These are phyloP conservation scores for Seiridium unicorne DNA, from an alignment of 2,329 filamentous ascomycete genomes.

Conservation along the genomic window DNA sequence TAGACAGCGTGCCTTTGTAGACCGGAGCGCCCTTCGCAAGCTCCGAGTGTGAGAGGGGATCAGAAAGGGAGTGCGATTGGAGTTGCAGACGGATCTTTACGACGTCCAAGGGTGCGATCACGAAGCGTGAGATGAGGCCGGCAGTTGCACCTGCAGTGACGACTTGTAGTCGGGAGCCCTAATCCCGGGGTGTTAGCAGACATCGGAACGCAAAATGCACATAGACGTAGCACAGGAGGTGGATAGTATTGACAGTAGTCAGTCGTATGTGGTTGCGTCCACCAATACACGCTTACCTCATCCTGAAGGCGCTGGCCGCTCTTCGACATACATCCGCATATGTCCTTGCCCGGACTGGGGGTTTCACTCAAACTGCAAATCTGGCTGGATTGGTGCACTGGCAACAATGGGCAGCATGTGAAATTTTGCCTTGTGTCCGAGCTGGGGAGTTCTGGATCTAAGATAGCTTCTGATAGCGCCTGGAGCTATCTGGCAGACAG, in stretches of 20 bases:
- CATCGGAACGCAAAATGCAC: too few species aligned
- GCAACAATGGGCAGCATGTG: background rate
- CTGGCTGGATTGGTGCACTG: background rate
- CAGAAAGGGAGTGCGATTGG: conserved; percentile 80
- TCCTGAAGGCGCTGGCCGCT: conserved; percentile 51
- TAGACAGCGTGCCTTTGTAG: conserved; percentile 76
- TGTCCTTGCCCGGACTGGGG: conserved; percentile 23
- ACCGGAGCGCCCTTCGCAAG: conserved; percentile 43
- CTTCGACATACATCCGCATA: conserved; percentile 41
- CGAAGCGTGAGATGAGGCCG: conserved; percentile 88
- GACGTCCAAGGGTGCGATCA: conserved; percentile 93
- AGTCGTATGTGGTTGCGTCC: background rate
- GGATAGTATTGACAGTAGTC: background rate
- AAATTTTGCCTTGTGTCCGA: background rate
- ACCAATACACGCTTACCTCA: conserved; percentile 42
- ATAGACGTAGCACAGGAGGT: background rate
- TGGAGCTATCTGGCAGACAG: background rate
- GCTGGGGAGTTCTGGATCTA: background rate
- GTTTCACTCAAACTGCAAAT: background rate
- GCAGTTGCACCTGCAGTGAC: conserved; percentile 60
- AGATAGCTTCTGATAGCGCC: conserved; percentile 1
- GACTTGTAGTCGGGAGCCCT: conserved; percentile 58
- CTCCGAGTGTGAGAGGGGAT: conserved; percentile 60
- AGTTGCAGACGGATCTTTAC: conserved; percentile 97
- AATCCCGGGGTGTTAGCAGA: too few species aligned